Conservation (phyloP, 2,329 filamentous ascomycete genomes). For the Sporothrix schenckii region DNA sequence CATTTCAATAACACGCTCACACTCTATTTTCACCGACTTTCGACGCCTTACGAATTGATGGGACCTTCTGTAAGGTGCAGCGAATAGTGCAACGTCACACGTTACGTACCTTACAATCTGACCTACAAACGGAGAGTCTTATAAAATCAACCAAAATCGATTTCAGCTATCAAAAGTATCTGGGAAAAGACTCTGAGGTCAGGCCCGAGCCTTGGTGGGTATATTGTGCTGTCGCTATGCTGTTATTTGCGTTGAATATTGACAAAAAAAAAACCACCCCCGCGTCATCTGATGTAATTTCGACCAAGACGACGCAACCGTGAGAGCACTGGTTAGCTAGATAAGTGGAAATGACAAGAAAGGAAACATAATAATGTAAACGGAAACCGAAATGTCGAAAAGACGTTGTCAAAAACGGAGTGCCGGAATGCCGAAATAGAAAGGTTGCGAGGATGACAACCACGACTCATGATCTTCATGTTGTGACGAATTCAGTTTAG, state of each 20-base stretch:
- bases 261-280: slow-evolving; percentile 3
- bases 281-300: not conserved
- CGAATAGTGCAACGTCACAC: not conserved
- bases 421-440: not conserved
- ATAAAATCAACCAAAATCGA: not conserved
- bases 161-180: not conserved
- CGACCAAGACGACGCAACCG: not conserved
- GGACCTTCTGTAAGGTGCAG: not conserved
- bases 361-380: not conserved
- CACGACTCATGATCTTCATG: no score
- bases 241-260: slow-evolving; percentile 16
- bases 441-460: no score
- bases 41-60: no score
- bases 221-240: slow-evolving; percentile 28
- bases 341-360: not conserved
- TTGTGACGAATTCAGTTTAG: not conserved
- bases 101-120: no score
- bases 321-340: not conserved
- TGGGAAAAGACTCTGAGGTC: slow-evolving; percentile 19
- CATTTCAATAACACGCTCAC: slow-evolving; percentile 8
- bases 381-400: not conserved
- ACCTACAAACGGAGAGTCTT: no score
- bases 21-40: not conserved
- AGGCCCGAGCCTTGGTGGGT: slow-evolving; percentile 18
- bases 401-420: not conserved